A percentile compares a stretch with the other conserved stretches of the same genome.
Conservation (phyloP, 441 rosid species). For the Erodium moschatum region DNA sequence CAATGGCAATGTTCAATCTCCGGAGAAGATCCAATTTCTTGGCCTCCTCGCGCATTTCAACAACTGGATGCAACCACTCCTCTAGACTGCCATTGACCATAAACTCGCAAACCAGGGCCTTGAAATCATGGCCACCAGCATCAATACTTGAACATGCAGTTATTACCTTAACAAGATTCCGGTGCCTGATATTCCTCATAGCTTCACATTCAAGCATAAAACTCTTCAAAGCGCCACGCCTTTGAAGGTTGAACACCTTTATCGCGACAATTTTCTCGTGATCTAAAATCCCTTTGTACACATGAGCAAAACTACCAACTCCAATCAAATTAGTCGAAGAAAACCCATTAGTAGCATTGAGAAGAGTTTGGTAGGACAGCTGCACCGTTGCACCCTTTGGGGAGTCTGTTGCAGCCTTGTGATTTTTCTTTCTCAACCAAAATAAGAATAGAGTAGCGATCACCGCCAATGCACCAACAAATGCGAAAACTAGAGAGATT, state of each 20-base stretch:
- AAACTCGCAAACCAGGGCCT: slow-evolving; percentile 15
- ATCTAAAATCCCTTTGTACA: slow-evolving; percentile 13
- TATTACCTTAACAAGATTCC: slow-evolving; percentile 16
- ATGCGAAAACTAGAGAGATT: not conserved
- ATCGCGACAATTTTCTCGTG: slow-evolving; percentile 5
- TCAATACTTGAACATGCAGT: slow-evolving; percentile 16
- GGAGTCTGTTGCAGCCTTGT: not conserved
- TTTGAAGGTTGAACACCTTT: slow-evolving; percentile 14
- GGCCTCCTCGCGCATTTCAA: not conserved
- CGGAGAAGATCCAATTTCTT: not conserved
- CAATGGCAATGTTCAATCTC: slow-evolving; percentile 6
- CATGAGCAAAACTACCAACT: slow-evolving; percentile 9
- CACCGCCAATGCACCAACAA: slow-evolving; percentile 1
- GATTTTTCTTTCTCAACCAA: slow-evolving; percentile 5
- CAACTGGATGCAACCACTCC: not conserved
- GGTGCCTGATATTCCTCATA: not conserved
- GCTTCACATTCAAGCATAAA: slow-evolving; percentile 16
- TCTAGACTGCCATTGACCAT: slow-evolving; percentile 18
- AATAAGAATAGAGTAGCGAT: not conserved
- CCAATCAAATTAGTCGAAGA: slow-evolving; percentile 9
- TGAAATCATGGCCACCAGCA: slow-evolving; percentile 5
- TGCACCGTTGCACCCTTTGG: not conserved
- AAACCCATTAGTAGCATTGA: slow-evolving; percentile 13
- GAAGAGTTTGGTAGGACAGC: slow-evolving; percentile 5
- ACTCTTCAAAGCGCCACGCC: slow-evolving; percentile 12